Evolutionary conservation across 1,284 basidiomycete species (phyloP).

Genomic region (Pseudozyma pruni): DNA sequence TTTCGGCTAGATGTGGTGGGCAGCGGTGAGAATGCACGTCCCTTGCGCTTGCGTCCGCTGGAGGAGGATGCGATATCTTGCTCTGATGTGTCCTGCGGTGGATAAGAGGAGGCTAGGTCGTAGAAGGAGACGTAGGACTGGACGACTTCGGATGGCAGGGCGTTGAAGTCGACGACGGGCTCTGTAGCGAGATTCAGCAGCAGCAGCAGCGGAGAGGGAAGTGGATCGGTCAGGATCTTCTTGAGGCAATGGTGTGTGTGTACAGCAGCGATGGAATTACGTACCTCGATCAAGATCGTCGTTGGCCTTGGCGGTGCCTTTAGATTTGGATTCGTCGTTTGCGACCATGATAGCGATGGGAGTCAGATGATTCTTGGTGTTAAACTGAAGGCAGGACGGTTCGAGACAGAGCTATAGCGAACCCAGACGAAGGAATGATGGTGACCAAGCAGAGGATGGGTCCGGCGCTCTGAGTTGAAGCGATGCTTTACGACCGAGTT

Average conservation of each 20-base stretch:
- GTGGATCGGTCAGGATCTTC: background rate
- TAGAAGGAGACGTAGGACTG: conserved; percentile 57
- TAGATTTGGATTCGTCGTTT: conserved; percentile 27
- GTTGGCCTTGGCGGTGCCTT: conserved; percentile 28
- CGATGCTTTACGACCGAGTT: conserved; percentile 1
- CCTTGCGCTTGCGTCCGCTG: conserved; percentile 37
- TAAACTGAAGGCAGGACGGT: background rate
- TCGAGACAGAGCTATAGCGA: no score
- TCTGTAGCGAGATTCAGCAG: conserved; percentile 16
- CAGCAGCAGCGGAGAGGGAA: background rate
- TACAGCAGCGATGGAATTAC: background rate
- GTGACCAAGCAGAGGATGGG: no score
- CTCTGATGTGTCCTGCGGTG: conserved; percentile 43
- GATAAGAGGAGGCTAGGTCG: conserved; percentile 52
- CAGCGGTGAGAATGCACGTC: conserved; percentile 22
- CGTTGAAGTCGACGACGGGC: conserved; percentile 53
- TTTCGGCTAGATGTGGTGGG: conserved; percentile 22
- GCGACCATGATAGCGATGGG: conserved; percentile 14
- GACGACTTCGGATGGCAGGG: conserved; percentile 45
- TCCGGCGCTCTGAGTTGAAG: no score
- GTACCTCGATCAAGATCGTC: conserved; percentile 36
- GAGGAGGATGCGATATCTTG: conserved; percentile 10
- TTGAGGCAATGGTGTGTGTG: background rate
- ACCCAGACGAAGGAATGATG: background rate
- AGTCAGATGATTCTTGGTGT: background rate